Conservation (phyloP, 495 filamentous ascomycete genomes). For the Talaromyces stipitatus region DNA sequence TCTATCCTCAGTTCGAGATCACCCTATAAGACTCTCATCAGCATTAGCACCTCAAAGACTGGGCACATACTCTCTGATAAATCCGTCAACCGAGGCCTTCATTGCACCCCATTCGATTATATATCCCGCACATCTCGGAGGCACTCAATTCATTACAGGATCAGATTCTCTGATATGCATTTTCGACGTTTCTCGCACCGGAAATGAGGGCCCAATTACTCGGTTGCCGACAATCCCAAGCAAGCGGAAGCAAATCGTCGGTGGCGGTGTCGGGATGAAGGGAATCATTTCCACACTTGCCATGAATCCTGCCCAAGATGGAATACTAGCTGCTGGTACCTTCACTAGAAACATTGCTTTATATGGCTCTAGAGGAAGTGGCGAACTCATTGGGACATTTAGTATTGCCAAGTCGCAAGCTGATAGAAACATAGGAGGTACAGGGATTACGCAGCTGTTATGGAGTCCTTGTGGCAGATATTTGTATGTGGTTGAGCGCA, state of each 20-base stretch:
- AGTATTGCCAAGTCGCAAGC: constrained; percentile 31
- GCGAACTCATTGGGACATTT: constrained; percentile 63
- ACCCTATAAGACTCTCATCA: constrained; percentile 69
- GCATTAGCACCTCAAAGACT: constrained; percentile 38
- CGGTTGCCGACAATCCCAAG: constrained; percentile 66
- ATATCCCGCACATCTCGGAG: constrained; percentile 48
- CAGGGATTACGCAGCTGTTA: constrained; percentile 63
- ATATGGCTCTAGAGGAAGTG: constrained; percentile 62
- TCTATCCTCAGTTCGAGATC: constrained; percentile 58
- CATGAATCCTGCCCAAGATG: constrained; percentile 35
- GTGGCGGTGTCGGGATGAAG: constrained; percentile 71
- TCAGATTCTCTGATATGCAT: constrained; percentile 62
- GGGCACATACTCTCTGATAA: constrained; percentile 63
- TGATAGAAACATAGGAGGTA: constrained; percentile 44
- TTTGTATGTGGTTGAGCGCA: constrained; percentile 78
- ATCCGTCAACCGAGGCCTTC: constrained; percentile 70
- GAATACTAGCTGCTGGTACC: constrained; percentile 75
- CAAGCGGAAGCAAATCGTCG: constrained; percentile 61
- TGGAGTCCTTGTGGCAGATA: constrained; percentile 89
- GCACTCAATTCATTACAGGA: constrained; percentile 62
- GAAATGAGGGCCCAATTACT: constrained; percentile 50
- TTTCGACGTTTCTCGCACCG: constrained; percentile 67
- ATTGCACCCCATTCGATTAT: constrained; percentile 67
- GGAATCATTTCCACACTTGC: constrained; percentile 68
- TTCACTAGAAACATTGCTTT: constrained; percentile 69